Conservation (phyloP, 139 green algal species). For the Closterium sp. region DNA sequence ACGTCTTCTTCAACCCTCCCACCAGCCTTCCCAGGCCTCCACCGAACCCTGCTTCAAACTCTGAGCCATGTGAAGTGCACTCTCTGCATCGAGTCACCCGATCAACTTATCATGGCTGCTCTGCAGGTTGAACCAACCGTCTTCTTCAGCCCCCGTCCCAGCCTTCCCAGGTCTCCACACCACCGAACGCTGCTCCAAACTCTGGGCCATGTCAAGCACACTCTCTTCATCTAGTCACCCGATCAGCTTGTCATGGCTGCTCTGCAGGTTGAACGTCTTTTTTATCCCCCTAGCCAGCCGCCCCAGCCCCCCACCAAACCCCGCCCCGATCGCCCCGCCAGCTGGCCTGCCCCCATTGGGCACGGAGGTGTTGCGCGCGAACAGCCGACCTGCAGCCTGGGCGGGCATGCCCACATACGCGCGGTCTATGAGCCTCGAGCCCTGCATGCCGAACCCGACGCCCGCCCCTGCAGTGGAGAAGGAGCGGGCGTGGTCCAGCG, state of each 20-base stretch:
- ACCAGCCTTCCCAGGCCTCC: not conserved
- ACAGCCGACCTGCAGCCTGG: not conserved
- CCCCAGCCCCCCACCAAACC: not conserved
- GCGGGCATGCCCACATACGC: not conserved
- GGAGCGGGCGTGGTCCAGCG: not conserved
- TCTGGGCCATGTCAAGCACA: no score
- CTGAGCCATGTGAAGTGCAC: not conserved
- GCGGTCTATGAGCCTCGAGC: not conserved
- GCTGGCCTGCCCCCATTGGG: not conserved
- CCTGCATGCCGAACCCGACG: not conserved
- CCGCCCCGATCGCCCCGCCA: slow-evolving; percentile 2
- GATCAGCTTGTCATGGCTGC: slow-evolving; percentile 11
- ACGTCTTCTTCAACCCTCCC: not conserved
- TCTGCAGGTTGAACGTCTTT: not conserved
- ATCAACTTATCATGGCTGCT: not conserved
- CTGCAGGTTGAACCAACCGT: not conserved
- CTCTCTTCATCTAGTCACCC: no score
- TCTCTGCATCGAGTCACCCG: no score
- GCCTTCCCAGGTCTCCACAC: no score
- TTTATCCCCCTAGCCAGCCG: slow-evolving; percentile 10
- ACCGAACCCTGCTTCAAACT: not conserved
- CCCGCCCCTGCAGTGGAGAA: not conserved
- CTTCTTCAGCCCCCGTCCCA: no score
- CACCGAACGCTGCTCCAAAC: not conserved
- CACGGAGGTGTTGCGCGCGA: not conserved